Evolutionary conservation across 495 filamentous ascomycete genomes (phyloP).

Genomic region (Thermochaetoides thermophila): DNA sequence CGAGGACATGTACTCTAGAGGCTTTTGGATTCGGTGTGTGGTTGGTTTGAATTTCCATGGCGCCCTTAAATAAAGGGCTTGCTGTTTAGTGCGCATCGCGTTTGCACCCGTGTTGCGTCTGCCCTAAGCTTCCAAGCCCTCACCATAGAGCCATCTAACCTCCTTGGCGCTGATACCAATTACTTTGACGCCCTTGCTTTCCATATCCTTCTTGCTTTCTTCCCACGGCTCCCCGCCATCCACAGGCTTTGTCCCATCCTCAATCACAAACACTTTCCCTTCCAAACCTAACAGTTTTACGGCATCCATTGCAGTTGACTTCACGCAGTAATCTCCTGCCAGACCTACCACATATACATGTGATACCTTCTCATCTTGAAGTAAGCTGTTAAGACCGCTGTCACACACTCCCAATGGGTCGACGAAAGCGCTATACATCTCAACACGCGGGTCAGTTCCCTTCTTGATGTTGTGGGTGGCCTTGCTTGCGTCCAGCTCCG

Average conservation of each 20-base stretch:
- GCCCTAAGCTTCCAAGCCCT: neutral
- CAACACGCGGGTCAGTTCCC: conserved; percentile 53
- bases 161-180: conserved; percentile 28
- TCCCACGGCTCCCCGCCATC: conserved; percentile 44
- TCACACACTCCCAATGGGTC: conserved; percentile 49
- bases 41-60: too few relatives aligned
- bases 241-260: conserved; percentile 64
- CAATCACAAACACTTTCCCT: conserved; percentile 63
- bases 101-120: too few relatives aligned
- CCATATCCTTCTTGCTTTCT: conserved; percentile 39
- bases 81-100: too few relatives aligned
- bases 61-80: too few relatives aligned
- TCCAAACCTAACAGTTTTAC: too few relatives aligned
- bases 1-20: too few relatives aligned
- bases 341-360: conserved; percentile 74
- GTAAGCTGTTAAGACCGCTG: conserved; percentile 39
- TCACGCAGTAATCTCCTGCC: conserved; percentile 84
- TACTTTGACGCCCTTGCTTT: conserved; percentile 29
- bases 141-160: conserved; percentile 19
- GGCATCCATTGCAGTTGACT: conserved; percentile 63
- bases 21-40: too few relatives aligned
- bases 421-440: conserved; percentile 87
- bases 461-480: conserved; percentile 61
- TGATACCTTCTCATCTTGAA: conserved; percentile 46
- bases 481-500: conserved; percentile 48